phyloP scores from a whole-genome alignment of 164 flowering plant genomes.

The Paratinospora sagittata region DNA sequence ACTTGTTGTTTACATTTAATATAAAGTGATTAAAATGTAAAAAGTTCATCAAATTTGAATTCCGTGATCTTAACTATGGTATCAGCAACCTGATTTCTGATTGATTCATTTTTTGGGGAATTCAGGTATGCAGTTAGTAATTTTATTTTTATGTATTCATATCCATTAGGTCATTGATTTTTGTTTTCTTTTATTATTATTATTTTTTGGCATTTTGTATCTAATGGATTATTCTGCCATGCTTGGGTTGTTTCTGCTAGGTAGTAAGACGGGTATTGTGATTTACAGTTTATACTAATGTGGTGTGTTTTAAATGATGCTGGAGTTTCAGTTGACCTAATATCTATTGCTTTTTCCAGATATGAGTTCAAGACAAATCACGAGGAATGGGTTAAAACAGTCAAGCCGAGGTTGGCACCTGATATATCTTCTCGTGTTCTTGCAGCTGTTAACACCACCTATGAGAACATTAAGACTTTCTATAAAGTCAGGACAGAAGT shows the following conservation, averaged over 20 bases:
- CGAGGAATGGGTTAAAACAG: conserved; percentile 78
- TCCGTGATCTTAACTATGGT: too few relatives aligned
- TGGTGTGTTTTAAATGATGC: neutral
- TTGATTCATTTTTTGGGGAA: too few relatives aligned
- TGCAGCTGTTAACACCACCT: conserved; percentile 49
- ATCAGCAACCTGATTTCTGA: too few relatives aligned
- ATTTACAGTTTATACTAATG: neutral
- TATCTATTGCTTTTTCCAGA: conserved; percentile 38
- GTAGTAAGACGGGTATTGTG: neutral
- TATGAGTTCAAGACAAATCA: conserved; percentile 89
- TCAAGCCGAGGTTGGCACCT: conserved; percentile 65
- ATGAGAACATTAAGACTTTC: conserved; percentile 54
- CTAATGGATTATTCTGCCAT: neutral
- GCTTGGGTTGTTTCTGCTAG: neutral
- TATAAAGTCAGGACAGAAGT: conserved; percentile 81
- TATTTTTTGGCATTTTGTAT: neutral
- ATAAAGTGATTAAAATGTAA: too few relatives aligned
- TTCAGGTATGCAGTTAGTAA: too few relatives aligned
- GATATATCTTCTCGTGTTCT: conserved; percentile 53
- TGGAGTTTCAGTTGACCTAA: conserved; percentile 11
- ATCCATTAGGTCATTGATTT: neutral
- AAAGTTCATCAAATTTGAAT: too few relatives aligned
- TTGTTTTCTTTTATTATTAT: neutral
- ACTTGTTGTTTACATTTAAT: too few relatives aligned
- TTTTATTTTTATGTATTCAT: neutral